Percentiles rank a stretch among this genome's conserved stretches.
These are phyloP conservation scores for Lipomyces sp. DNA, from an alignment of 805 yeast species.

Conservation along the genomic window DNA sequence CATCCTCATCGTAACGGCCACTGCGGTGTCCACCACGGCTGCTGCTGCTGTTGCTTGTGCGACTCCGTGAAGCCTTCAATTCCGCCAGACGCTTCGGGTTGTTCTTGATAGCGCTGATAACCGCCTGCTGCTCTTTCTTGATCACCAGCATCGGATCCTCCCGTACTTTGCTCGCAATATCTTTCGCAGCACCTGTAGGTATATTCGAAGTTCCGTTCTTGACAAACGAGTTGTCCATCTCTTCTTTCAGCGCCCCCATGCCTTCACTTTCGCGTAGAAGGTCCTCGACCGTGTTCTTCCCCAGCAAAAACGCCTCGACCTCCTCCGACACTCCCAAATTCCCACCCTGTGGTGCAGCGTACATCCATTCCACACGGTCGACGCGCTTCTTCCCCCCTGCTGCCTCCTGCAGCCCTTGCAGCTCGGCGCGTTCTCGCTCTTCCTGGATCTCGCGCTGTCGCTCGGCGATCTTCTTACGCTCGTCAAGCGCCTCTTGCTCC, in stretches of 20 bases:
- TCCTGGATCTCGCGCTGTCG: conserved; percentile 59
- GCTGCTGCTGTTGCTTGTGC: neutral
- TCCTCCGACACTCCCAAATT: conserved; percentile 34
- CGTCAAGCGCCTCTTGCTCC: conserved; percentile 75
- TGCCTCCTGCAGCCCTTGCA: conserved; percentile 47
- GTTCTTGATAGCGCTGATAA: conserved; percentile 18
- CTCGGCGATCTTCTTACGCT: conserved; percentile 60
- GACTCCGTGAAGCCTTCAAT: conserved; percentile 11
- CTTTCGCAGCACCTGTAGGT: conserved; percentile 25
- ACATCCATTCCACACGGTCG: conserved; percentile 82
- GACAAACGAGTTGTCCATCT: conserved; percentile 13
- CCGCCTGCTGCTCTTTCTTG: conserved; percentile 36
- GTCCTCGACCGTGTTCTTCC: conserved; percentile 49
- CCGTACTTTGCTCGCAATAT: conserved; percentile 32
- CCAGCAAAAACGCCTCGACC: conserved; percentile 54
- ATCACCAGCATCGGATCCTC: conserved; percentile 55
- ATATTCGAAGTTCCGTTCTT: conserved; percentile 3
- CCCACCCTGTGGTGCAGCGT: conserved; percentile 48
- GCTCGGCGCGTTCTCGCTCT: conserved; percentile 58
- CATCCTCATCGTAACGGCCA: neutral
- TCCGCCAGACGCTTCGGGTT: conserved; percentile 23
- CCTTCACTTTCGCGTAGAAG: conserved; percentile 34
- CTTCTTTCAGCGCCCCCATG: conserved; percentile 20
- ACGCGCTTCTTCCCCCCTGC: conserved; percentile 41
- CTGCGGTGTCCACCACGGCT: neutral